Evolutionary conservation across 768 basidiomycete species (phyloP).

Genomic region (Mycena galopus): DNA sequence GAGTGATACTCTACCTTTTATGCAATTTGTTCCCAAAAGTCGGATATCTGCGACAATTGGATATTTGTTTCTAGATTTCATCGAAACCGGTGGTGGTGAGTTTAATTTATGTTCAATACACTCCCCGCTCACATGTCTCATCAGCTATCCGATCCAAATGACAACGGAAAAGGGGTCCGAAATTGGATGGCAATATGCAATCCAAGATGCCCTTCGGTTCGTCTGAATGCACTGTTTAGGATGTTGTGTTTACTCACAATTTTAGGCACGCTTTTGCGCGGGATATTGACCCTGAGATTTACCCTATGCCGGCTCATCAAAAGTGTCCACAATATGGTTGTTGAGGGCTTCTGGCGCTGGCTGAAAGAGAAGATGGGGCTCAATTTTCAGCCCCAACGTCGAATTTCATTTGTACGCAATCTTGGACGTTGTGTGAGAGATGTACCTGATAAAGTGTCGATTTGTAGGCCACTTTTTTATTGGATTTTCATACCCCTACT

Average conservation of each 20-base stretch:
- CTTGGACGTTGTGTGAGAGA: neutral
- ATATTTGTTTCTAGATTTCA: constrained; percentile 50
- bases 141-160: constrained; percentile 44
- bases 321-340: constrained; percentile 46
- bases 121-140: neutral
- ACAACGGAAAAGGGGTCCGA: constrained; percentile 48
- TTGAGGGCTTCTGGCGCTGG: constrained; percentile 48
- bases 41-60: constrained; percentile 40
- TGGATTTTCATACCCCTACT: neutral
- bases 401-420: neutral
- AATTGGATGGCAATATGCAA: constrained; percentile 41
- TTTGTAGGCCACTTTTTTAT: neutral
- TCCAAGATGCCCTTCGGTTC: neutral
- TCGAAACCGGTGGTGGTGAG: constrained; percentile 43
- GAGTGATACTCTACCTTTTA: constrained; percentile 33
- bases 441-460: neutral
- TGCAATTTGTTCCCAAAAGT: constrained; percentile 43
- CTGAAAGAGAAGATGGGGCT: constrained; percentile 35
- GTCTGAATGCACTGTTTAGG: constrained; percentile 5
- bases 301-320: constrained; percentile 35
- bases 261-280: constrained; percentile 39
- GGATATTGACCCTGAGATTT: constrained; percentile 36
- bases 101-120: neutral
- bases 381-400: constrained; percentile 36
- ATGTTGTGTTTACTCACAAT: neutral